Conservation (phyloP, 768 basidiomycete genomes). For the Gloeopeniophorella convolvens region DNA sequence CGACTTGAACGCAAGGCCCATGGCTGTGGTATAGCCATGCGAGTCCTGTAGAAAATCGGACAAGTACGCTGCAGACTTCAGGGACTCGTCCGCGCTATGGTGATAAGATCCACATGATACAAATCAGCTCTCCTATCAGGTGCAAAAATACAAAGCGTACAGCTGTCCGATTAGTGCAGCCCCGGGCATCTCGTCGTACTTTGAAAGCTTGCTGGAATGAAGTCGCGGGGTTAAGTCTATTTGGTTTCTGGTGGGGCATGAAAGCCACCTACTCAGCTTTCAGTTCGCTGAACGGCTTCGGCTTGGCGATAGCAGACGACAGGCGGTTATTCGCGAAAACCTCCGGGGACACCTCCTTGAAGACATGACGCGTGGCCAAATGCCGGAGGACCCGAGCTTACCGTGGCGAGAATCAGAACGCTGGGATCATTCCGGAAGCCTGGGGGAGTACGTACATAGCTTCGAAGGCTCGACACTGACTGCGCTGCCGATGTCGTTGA, state of each 20-base stretch:
- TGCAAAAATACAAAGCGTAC: no score
- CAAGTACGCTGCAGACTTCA: no score
- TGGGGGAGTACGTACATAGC: conserved; percentile 32
- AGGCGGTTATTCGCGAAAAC: conserved; percentile 27
- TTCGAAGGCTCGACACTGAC: conserved; percentile 29
- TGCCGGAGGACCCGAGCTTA: conserved; percentile 26
- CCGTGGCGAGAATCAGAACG: not conserved
- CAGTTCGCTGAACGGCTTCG: conserved; percentile 22
- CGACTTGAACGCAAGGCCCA: no score
- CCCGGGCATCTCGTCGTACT: no score
- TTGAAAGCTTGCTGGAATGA: not conserved
- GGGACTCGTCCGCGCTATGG: no score
- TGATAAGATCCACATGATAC: no score
- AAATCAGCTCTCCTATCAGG: no score
- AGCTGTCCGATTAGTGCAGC: no score
- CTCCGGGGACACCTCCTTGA: conserved; percentile 24
- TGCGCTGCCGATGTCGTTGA: conserved; percentile 32
- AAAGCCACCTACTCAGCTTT: not conserved
- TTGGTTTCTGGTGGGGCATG: not conserved
- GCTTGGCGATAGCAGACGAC: conserved; percentile 25
- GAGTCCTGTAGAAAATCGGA: no score
- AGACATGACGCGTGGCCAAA: conserved; percentile 28
- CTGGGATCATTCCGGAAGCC: not conserved
- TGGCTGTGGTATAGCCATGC: no score
- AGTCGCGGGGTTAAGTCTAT: not conserved